These are phyloP conservation scores for Cercospora citrullina DNA, from an alignment of 2,329 filamentous ascomycete genomes.

Conservation along the genomic window DNA sequence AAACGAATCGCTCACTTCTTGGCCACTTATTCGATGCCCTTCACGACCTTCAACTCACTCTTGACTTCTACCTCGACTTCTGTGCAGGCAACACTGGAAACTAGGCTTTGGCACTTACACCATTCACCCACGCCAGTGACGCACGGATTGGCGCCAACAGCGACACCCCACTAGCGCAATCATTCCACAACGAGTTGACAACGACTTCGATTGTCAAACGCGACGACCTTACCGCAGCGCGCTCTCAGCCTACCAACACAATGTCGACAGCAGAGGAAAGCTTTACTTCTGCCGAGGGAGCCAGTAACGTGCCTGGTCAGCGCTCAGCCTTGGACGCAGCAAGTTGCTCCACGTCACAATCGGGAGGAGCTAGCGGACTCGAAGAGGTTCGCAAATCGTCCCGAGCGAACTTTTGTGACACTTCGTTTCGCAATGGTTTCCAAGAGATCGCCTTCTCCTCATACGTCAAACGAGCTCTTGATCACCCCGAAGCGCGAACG, in stretches of 20 bases:
- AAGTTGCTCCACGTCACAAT: neutral
- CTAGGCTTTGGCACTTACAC: neutral
- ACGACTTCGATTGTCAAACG: neutral
- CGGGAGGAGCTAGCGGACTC: neutral
- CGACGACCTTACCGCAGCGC: neutral
- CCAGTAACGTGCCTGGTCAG: neutral
- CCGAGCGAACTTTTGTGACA: neutral
- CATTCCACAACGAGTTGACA: neutral
- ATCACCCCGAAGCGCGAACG: neutral
- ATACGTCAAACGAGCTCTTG: slow-evolving; percentile 3
- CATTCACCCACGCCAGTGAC: neutral
- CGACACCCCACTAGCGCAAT: neutral
- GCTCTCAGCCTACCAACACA: neutral
- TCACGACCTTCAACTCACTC: neutral
- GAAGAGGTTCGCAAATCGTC: neutral
- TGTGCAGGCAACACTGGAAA: neutral
- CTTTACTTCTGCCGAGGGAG: neutral
- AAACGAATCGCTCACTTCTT: neutral
- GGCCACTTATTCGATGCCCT: neutral
- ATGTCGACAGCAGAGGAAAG: neutral
- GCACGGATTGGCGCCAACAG: neutral
- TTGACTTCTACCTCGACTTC: neutral
- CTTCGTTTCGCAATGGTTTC: neutral
- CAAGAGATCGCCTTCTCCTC: slow-evolving; percentile 1
- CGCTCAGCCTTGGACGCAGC: neutral